These are phyloP conservation scores for Hyparrhenia diplandra DNA, from an alignment of 176 grass and related monocot species.

Conservation along the genomic window DNA sequence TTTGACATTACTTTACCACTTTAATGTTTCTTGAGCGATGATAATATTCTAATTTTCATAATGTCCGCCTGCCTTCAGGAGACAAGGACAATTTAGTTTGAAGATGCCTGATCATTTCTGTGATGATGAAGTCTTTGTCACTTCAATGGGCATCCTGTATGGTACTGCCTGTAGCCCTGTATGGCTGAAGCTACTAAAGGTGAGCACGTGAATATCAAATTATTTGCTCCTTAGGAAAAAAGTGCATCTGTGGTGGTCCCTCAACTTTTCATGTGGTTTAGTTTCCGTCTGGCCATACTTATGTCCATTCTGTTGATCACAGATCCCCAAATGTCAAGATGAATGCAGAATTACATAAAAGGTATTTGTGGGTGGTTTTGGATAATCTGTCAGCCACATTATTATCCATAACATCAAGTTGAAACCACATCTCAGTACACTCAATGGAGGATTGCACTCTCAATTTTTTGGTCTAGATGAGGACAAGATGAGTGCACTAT, in stretches of 20 bases:
- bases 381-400: no score
- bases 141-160: background rate
- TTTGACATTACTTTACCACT: background rate
- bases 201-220: constrained; percentile 11
- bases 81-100: background rate
- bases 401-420: no score
- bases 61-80: background rate
- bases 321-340: no score
- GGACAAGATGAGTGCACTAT: constrained; percentile 43
- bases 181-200: background rate
- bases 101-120: background rate
- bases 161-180: background rate
- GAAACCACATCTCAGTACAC: no score
- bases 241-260: background rate
- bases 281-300: no score
- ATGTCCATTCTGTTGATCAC: no score
- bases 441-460: no score
- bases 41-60: background rate
- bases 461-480: constrained; percentile 53
- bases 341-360: no score
- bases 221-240: background rate
- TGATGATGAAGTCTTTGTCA: background rate
- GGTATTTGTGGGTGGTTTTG: no score
- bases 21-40: background rate
- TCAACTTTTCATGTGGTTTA: no score